Evolutionary conservation across 176 grass and related monocot species (phyloP).

Genomic region (Ananas comosus): DNA sequence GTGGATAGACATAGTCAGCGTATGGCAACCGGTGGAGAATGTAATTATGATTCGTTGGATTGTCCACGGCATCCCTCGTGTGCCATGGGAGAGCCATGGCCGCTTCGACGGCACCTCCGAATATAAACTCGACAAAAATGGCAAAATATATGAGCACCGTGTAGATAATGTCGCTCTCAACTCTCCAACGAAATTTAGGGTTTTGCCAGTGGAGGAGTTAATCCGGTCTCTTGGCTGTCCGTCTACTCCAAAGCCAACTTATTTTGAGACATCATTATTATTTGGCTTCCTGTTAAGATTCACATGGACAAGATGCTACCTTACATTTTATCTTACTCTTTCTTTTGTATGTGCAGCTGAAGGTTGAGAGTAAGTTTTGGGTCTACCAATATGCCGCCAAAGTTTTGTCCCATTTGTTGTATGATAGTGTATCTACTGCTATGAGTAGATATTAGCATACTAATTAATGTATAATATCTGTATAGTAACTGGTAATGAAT

Average conservation of each 20-base stretch:
- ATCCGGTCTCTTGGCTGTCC: constrained; percentile 61
- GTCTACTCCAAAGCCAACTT: constrained; percentile 73
- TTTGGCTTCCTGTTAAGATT: constrained; percentile 33
- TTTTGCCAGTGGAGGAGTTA: constrained; percentile 62
- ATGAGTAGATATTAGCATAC: background rate
- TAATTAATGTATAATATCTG: background rate
- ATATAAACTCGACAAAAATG: constrained; percentile 84
- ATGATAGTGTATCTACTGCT: constrained; percentile 5
- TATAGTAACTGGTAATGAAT: background rate
- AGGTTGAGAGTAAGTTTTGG: constrained; percentile 35
- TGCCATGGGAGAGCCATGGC: constrained; percentile 80
- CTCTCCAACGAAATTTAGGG: constrained; percentile 54
- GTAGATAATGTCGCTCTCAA: constrained; percentile 83
- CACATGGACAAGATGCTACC: constrained; percentile 53
- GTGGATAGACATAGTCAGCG: constrained; percentile 77
- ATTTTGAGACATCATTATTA: constrained; percentile 46
- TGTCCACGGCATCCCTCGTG: constrained; percentile 71
- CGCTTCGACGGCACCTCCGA: constrained; percentile 86
- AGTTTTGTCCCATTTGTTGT: constrained; percentile 26
- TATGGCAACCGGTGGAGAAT: constrained; percentile 92
- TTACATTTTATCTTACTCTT: constrained; percentile 39
- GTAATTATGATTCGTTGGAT: constrained; percentile 98
- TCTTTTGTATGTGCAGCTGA: constrained; percentile 35
- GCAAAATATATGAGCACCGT: constrained; percentile 89
- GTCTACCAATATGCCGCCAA: constrained; percentile 15